Conservation (phyloP, 1,139 yeast genomes). For the Candida sp. region DNA sequence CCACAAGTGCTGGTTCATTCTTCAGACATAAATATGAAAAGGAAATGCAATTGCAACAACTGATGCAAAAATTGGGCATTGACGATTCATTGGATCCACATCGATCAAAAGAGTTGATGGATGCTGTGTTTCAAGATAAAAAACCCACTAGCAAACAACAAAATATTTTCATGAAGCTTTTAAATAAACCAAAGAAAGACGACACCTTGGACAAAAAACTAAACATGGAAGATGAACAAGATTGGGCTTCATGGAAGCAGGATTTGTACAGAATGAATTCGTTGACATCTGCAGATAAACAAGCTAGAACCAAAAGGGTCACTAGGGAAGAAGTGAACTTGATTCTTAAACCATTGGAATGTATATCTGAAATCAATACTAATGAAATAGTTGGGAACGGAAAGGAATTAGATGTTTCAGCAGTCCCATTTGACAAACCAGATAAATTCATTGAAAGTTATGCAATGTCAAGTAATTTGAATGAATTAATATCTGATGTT, state of each 20-base stretch:
- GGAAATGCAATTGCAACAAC: conserved; percentile 25
- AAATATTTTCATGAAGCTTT: conserved; percentile 53
- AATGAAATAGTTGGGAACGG: conserved; percentile 33
- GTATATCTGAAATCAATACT: conserved; percentile 48
- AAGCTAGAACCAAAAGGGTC: conserved; percentile 63
- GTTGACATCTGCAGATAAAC: conserved; percentile 65
- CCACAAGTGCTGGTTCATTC: conserved; percentile 86
- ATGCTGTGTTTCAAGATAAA: conserved; percentile 43
- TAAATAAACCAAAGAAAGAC: conserved; percentile 29
- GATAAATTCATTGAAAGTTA: conserved; percentile 33
- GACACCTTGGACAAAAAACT: conserved; percentile 36
- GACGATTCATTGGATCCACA: conserved; percentile 12
- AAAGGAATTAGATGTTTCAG: conserved; percentile 14
- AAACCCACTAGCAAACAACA: conserved; percentile 36
- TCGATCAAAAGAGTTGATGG: conserved; percentile 30
- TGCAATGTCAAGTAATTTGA: conserved; percentile 28
- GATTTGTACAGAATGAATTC: conserved; percentile 79
- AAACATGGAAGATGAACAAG: conserved; percentile 29
- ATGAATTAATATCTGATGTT: conserved; percentile 44
- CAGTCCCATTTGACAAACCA: conserved; percentile 20
- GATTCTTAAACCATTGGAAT: conserved; percentile 68
- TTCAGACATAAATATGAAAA: conserved; percentile 65
- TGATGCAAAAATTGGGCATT: conserved; percentile 11
- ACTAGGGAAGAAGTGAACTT: conserved; percentile 64
- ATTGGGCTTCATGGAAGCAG: conserved; percentile 39